phyloP scores from a whole-genome alignment of 176 grass and related monocot genomes.

The Avena atlantica region DNA sequence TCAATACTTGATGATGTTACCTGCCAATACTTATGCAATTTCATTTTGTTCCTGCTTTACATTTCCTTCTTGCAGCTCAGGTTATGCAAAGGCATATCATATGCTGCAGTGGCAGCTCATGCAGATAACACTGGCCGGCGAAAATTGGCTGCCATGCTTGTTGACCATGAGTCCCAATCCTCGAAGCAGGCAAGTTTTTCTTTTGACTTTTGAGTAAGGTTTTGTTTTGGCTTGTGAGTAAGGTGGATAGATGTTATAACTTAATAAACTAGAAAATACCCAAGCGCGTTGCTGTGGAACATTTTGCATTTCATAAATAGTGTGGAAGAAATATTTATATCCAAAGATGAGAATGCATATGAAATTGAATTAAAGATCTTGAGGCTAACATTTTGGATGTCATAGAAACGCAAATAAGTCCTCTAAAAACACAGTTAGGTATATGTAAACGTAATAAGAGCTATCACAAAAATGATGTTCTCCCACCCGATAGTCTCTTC shows the following conservation, averaged over 20 bases:
- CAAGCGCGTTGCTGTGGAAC: neutral
- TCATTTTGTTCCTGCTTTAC: constrained; percentile 25
- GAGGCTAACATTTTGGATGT: too few species aligned
- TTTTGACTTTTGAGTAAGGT: constrained; percentile 26
- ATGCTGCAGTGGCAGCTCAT: constrained; percentile 95
- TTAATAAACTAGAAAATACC: neutral
- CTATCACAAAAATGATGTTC: too few species aligned
- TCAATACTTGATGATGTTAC: constrained; percentile 26
- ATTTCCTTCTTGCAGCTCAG: constrained; percentile 68
- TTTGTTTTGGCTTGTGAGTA: constrained; percentile 5
- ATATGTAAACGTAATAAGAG: too few species aligned
- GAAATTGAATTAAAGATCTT: neutral
- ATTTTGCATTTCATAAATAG: neutral
- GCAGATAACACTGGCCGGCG: constrained; percentile 83
- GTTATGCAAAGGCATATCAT: constrained; percentile 99
- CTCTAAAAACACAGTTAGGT: too few species aligned
- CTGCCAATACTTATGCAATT: constrained; percentile 16
- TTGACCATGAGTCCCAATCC: constrained; percentile 86
- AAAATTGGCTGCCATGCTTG: constrained; percentile 88
- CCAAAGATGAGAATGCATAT: neutral
- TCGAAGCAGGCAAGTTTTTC: constrained; percentile 86
- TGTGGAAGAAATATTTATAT: neutral
- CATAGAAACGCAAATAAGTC: neutral
- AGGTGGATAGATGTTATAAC: constrained; percentile 7
- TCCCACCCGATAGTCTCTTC: too few species aligned